Conservation (phyloP, 1,284 basidiomycete genomes). For the Trichosporon sp. region DNA sequence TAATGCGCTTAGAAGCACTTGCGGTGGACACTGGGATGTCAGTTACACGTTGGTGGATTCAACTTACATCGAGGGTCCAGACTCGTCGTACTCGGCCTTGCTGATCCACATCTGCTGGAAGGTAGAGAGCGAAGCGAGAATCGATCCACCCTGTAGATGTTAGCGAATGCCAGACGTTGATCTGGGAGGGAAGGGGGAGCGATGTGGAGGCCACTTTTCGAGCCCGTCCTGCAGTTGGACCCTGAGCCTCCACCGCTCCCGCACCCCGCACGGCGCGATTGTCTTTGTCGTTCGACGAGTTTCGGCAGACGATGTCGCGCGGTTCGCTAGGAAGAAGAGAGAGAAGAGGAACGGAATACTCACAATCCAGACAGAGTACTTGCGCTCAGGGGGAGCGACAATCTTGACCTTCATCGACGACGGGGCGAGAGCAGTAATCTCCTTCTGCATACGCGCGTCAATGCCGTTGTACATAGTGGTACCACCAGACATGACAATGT, state of each 20-base stretch:
- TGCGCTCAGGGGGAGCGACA: slow-evolving; percentile 65
- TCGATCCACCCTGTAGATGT: background rate
- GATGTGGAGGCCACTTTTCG: background rate
- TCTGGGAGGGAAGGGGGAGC: background rate
- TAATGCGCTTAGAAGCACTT: slow-evolving; percentile 38
- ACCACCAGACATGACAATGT: slow-evolving; percentile 85
- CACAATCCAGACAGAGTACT: slow-evolving; percentile 95
- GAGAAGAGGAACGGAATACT: too few relatives aligned
- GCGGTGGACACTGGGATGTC: slow-evolving; percentile 33
- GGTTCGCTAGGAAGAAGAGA: background rate
- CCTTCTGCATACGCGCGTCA: slow-evolving; percentile 96
- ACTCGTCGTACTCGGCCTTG: slow-evolving; percentile 68
- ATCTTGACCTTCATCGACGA: slow-evolving; percentile 73
- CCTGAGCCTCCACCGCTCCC: background rate
- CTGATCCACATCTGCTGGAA: slow-evolving; percentile 66
- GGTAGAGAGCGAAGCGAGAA: slow-evolving; percentile 66
- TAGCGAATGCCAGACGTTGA: background rate
- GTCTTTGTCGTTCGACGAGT: background rate
- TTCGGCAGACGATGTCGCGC: background rate
- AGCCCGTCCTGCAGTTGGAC: background rate
- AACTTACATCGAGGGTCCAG: slow-evolving; percentile 72
- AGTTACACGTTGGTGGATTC: background rate
- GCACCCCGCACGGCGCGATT: background rate
- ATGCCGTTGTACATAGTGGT: slow-evolving; percentile 98
- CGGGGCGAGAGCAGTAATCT: slow-evolving; percentile 81